Conservation (phyloP, 306 rosid genomes). For the Vigna trinervia region DNA sequence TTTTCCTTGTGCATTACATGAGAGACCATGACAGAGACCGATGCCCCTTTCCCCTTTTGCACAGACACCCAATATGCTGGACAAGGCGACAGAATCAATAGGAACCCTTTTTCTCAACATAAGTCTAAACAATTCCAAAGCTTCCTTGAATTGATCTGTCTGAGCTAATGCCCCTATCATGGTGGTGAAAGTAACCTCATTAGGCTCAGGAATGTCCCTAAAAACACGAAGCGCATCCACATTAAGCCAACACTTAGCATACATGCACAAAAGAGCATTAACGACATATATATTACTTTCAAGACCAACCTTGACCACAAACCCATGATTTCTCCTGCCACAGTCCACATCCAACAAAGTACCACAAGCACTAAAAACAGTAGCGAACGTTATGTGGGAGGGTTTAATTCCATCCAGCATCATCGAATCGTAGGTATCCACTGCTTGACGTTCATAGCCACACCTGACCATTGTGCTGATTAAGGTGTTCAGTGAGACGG, state of each 20-base stretch:
- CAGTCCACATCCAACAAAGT: slow-evolving; percentile 50
- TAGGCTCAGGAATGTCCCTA: slow-evolving; percentile 61
- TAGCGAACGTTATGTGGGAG: slow-evolving; percentile 67
- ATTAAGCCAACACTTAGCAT: slow-evolving; percentile 61
- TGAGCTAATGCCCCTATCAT: slow-evolving; percentile 69
- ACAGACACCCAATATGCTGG: slow-evolving; percentile 65
- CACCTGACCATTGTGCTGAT: slow-evolving; percentile 61
- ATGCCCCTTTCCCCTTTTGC: slow-evolving; percentile 58
- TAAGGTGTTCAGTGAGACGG: slow-evolving; percentile 69
- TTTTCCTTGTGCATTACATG: slow-evolving; percentile 51
- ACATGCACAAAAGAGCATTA: slow-evolving; percentile 70
- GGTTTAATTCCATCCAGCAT: slow-evolving; percentile 56
- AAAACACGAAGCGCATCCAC: slow-evolving; percentile 65
- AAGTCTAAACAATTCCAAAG: slow-evolving; percentile 59
- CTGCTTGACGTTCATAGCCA: slow-evolving; percentile 58
- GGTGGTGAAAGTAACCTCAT: slow-evolving; percentile 79
- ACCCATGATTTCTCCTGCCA: slow-evolving; percentile 70
- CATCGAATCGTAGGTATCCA: slow-evolving; percentile 60
- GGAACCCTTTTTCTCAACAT: slow-evolving; percentile 65
- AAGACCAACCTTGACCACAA: slow-evolving; percentile 65
- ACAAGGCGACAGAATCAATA: slow-evolving; percentile 74
- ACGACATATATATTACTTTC: slow-evolving; percentile 60
- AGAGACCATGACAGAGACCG: slow-evolving; percentile 32
- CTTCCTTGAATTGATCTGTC: slow-evolving; percentile 56
- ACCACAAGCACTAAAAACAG: slow-evolving; percentile 69